Evolutionary conservation across 306 rosid genomes (phyloP), one percentile per base, ranked within the genome.

Genomic region (Cicer pinnatifidum): DNA sequence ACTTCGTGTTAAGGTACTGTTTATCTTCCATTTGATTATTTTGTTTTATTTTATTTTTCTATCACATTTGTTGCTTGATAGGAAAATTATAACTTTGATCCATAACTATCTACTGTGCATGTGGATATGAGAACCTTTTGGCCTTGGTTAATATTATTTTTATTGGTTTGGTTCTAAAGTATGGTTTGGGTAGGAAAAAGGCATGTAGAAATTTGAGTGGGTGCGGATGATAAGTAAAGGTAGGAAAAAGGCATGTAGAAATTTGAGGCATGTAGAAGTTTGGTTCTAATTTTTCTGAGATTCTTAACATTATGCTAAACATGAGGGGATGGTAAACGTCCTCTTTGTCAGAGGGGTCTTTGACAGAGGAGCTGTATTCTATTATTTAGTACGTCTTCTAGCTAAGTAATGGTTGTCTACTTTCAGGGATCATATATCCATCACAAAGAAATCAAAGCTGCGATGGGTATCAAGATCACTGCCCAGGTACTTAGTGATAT

Each of bases 381-480:
- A 7, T 66, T 54, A 11, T 71, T n/a, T 11, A 66, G 39, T 69
- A 40, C 60, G 70, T 47, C 67, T 48, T 67, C 44, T 67, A 9
- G n/a, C 63, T 54, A 58, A 73, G 12, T 50, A 16, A 1, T 77
- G 64, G 63, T 75, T 81, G 62, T 81, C 28, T 75, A 40, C 72
- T 89, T 84, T 82, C 89, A 94, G 99, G 99, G 99, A 52, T 82
- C 96, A 11, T 94, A 88, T 82, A 66, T 86, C 67, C 97, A 94
- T 81, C 96, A 94, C 80, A 91, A 89, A 85, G 80, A 91, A 88
- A 94, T 91, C 87, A 94, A 94, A 88, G 99, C 97, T 84, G 96
- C 99, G 12, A 92, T 89, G 88, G 99, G 99, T 65, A 94, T 94
- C 73, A 94, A 91, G 83, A 94, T 94, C 73, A 81, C 97, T 50